Conservation (phyloP, 169 alveolate genomes). For the Amoebophrya sp. region DNA sequence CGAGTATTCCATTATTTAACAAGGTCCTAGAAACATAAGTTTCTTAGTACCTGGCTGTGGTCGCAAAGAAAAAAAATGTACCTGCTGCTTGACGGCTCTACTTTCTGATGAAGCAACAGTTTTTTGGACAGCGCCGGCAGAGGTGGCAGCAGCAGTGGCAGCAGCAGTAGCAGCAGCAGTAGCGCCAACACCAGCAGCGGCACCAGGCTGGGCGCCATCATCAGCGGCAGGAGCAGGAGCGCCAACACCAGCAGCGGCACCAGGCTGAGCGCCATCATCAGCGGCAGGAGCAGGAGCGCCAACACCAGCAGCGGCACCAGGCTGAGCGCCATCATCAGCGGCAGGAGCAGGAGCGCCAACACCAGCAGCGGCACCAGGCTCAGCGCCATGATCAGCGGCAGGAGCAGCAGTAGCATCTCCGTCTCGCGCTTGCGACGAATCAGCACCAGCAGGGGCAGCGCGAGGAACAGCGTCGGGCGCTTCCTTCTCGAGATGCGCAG, state of each 20-base stretch:
- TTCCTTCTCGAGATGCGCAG: background rate
- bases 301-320: background rate
- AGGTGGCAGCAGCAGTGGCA: background rate
- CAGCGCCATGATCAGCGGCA: background rate
- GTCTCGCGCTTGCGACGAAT: background rate
- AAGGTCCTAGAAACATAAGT: too few relatives aligned
- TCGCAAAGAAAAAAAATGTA: too few relatives aligned
- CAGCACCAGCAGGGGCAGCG: background rate
- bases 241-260: background rate
- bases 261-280: background rate
- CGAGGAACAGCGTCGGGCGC: background rate
- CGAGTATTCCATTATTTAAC: too few relatives aligned
- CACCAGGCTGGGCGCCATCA: background rate
- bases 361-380: background rate
- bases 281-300: background rate
- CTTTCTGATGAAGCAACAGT: background rate
- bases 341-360: background rate
- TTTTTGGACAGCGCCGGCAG: background rate
- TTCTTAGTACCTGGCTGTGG: too few relatives aligned
- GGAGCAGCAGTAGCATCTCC: background rate
- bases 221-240: background rate
- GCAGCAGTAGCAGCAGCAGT: background rate
- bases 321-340: background rate
- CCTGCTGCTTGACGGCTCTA: too few relatives aligned
- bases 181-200: background rate